Evolutionary conservation across 2,329 filamentous ascomycete species (phyloP).

Genomic region (Aspergillus sp.): DNA sequence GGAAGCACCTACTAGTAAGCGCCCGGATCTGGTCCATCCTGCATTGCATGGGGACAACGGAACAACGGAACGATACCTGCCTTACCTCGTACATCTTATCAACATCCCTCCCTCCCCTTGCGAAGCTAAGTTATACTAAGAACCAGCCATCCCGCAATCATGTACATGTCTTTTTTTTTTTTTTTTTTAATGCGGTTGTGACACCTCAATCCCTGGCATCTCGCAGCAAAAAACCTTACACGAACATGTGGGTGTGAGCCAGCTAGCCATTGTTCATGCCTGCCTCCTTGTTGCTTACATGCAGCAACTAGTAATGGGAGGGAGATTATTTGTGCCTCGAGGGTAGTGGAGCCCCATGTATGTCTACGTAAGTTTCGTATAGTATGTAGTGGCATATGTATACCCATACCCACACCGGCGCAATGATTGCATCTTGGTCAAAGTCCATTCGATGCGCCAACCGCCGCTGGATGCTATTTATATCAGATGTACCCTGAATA

Average conservation of each 20-base stretch:
- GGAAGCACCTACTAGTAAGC: no score
- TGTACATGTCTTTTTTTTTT: no score
- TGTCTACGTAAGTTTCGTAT: neutral
- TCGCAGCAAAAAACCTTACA: slow-evolving; percentile 7
- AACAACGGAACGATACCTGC: no score
- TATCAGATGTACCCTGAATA: slow-evolving; percentile 5
- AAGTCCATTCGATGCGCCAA: slow-evolving; percentile 5
- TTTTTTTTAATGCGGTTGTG: neutral
- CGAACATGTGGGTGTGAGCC: slow-evolving; percentile 8
- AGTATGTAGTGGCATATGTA: neutral
- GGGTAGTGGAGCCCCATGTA: neutral
- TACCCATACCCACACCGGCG: slow-evolving; percentile 10
- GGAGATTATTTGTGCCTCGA: neutral
- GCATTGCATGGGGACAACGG: no score
- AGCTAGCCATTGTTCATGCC: neutral
- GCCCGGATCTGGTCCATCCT: no score
- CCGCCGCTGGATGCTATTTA: slow-evolving; percentile 7
- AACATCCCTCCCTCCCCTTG: neutral
- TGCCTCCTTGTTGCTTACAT: neutral
- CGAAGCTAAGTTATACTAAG: neutral
- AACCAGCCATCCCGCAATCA: neutral
- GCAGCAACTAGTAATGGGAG: neutral
- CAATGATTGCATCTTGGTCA: slow-evolving; percentile 8
- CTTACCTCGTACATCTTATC: no score
- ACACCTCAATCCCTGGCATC: neutral